Conservation (phyloP, 495 filamentous ascomycete genomes). For the Penicillium pulvis region DNA sequence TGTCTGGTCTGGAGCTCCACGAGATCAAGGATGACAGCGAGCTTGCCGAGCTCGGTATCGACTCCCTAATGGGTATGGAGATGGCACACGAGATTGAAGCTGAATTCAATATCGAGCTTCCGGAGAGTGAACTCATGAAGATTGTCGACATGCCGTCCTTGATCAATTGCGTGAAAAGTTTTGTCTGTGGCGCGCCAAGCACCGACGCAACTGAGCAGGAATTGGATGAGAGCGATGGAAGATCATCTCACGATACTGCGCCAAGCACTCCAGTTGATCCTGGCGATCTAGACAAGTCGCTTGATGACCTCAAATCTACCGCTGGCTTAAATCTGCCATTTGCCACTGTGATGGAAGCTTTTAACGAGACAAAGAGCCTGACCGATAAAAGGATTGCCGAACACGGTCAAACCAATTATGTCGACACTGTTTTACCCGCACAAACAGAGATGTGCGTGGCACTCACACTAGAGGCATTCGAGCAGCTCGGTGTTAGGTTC, state of each 20-base stretch:
- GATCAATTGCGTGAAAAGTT: not conserved
- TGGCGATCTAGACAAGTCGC: not conserved
- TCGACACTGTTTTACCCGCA: not conserved
- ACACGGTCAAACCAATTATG: not conserved
- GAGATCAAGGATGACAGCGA: constrained; percentile 42
- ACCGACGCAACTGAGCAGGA: not conserved
- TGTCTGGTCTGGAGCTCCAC: constrained; percentile 45
- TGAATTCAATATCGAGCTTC: constrained; percentile 37
- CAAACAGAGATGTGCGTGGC: constrained; percentile 36
- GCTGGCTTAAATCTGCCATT: not conserved
- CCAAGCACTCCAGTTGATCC: not conserved
- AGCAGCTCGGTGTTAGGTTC: constrained; percentile 41
- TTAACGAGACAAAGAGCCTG: constrained; percentile 54
- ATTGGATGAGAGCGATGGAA: not conserved
- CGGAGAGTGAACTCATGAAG: not conserved
- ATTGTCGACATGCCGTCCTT: constrained; percentile 3
- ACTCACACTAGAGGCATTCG: constrained; percentile 47
- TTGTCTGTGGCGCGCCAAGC: not conserved
- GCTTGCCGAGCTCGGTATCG: constrained; percentile 54
- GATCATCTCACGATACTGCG: not conserved
- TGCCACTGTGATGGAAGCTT: constrained; percentile 33
- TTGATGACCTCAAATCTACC: not conserved
- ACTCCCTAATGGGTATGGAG: constrained; percentile 60
- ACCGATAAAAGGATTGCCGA: not conserved
- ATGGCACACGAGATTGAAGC: constrained; percentile 52